phyloP scores from a whole-genome alignment of 768 basidiomycete genomes.

The Lactarius sp. region DNA sequence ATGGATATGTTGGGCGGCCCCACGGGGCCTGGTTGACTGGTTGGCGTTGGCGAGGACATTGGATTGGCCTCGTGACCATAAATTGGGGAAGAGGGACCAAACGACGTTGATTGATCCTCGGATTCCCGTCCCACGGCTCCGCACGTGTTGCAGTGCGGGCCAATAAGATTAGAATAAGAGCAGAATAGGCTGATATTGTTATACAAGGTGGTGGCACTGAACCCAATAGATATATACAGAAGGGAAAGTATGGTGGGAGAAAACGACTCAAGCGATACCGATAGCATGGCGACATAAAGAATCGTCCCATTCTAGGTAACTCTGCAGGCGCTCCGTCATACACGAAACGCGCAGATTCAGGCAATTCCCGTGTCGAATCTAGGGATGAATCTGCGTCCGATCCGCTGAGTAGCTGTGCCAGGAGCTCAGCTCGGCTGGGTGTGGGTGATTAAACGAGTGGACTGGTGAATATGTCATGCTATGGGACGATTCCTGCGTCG shows the following conservation, averaged over 20 bases:
- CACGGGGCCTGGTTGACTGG: constrained; percentile 3
- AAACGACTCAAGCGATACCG: constrained; percentile 15
- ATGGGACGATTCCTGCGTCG: constrained; percentile 25
- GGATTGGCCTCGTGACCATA: background rate
- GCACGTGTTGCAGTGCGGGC: background rate
- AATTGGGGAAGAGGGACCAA: constrained; percentile 5
- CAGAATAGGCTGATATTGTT: constrained; percentile 25
- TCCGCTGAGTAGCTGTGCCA: constrained; percentile 68
- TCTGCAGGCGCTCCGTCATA: constrained; percentile 22
- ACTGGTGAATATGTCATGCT: constrained; percentile 21
- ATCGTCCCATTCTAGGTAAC: constrained; percentile 23
- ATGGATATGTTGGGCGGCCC: background rate
- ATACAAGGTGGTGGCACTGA: constrained; percentile 19
- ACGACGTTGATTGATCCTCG: constrained; percentile 16
- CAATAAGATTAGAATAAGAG: background rate
- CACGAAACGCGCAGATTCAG: constrained; percentile 20
- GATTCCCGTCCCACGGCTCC: background rate
- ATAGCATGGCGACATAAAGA: constrained; percentile 15
- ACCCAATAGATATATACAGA: constrained; percentile 19
- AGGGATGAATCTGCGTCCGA: constrained; percentile 57
- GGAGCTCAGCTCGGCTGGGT: constrained; percentile 43
- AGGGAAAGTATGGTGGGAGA: constrained; percentile 10
- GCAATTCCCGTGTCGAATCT: constrained; percentile 29
- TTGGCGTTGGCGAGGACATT: background rate
- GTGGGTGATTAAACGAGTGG: constrained; percentile 26